Conservation (phyloP, 768 basidiomycete genomes). For the Russula ochroleuca region DNA sequence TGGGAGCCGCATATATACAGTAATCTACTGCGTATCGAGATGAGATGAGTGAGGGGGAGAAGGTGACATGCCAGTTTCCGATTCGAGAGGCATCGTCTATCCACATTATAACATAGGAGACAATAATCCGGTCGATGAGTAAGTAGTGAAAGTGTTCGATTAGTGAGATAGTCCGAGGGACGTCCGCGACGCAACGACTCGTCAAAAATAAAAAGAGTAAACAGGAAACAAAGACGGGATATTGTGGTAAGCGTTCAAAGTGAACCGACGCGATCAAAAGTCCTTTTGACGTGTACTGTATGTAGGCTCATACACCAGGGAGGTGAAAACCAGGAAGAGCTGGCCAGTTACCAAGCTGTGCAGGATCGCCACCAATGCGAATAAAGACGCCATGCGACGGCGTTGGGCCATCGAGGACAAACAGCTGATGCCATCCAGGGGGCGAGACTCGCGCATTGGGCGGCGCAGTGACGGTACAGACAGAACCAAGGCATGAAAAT, state of each 20-base stretch:
- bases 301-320: constrained; percentile 48
- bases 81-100: not conserved
- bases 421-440: constrained; percentile 74
- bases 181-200: not conserved
- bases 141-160: not conserved
- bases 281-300: not conserved
- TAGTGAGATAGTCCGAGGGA: not conserved
- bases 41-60: not conserved
- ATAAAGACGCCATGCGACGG: constrained; percentile 73
- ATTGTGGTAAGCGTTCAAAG: not conserved
- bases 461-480: constrained; percentile 74
- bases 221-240: not conserved
- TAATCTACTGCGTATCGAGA: not conserved
- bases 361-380: constrained; percentile 75
- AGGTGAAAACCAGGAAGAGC: constrained; percentile 58
- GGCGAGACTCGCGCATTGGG: constrained; percentile 64
- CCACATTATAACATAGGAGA: not conserved
- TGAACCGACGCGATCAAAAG: not conserved
- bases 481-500: constrained; percentile 62
- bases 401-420: constrained; percentile 72
- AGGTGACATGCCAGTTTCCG: not conserved
- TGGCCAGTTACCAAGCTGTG: constrained; percentile 68
- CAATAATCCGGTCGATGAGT: not conserved
- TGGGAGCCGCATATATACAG: not conserved
- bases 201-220: not conserved